Conservation (phyloP, 441 rosid species). For the Populus hybrid region DNA sequence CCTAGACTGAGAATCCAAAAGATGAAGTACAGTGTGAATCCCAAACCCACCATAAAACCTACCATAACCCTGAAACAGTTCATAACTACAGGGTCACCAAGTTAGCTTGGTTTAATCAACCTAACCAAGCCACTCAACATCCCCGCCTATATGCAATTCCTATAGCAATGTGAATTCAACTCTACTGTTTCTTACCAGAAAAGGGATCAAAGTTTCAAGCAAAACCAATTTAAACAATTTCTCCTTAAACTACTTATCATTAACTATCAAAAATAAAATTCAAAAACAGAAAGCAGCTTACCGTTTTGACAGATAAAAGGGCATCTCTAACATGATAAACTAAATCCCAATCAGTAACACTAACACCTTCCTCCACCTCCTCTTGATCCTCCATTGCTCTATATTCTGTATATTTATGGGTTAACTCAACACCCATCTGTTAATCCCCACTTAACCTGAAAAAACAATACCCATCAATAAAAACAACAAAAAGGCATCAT, state of each 20-base stretch:
- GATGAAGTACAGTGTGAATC: not conserved
- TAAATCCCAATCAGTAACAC: conserved; percentile 43
- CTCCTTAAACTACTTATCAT: not conserved
- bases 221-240: not conserved
- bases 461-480: not conserved
- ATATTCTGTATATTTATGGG: not conserved
- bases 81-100: not conserved
- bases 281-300: conserved; percentile 24
- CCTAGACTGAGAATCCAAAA: not conserved
- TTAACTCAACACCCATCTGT: not conserved
- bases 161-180: not conserved
- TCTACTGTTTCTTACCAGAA: not conserved
- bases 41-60: not conserved
- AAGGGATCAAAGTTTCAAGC: not conserved
- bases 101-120: not conserved
- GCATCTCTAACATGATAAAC: conserved; percentile 52
- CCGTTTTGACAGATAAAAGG: conserved; percentile 40
- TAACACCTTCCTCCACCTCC: not conserved
- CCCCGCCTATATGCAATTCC: not conserved
- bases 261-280: not conserved
- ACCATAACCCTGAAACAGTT: not conserved
- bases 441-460: not conserved
- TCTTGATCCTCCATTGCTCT: not conserved
- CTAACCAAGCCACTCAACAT: not conserved
- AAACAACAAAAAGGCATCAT: not conserved